Conservation (phyloP, 306 rosid genomes). For the Cucumis melo region DNA sequence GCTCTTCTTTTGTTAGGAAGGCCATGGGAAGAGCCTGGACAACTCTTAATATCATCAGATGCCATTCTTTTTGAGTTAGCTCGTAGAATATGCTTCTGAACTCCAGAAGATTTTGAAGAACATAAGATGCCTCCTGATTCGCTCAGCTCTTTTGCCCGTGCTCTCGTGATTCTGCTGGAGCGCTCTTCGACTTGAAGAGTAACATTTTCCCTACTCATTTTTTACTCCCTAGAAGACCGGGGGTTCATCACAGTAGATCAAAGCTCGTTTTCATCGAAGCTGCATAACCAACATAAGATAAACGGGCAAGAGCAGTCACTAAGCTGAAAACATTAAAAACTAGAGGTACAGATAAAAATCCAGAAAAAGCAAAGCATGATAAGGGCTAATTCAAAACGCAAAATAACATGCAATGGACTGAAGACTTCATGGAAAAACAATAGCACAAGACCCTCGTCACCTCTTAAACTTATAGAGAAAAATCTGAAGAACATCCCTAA, state of each 20-base stretch:
- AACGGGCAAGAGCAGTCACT: background rate
- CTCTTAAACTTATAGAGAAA: background rate
- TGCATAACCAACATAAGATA: conserved; percentile 16
- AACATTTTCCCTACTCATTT: conserved; percentile 38
- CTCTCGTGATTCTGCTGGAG: conserved; percentile 54
- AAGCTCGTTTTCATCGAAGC: conserved; percentile 31
- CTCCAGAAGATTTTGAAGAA: conserved; percentile 33
- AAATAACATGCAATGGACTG: background rate
- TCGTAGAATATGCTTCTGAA: conserved; percentile 20
- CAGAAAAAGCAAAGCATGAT: background rate
- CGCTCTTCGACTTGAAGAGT: conserved; percentile 39
- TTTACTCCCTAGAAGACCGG: conserved; percentile 41
- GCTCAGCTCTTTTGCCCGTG: conserved; percentile 52
- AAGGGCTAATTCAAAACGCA: background rate
- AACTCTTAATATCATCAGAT: conserved; percentile 34
- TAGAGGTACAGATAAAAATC: background rate
- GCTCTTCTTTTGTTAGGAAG: conserved; percentile 53
- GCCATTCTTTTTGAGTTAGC: conserved; percentile 34
- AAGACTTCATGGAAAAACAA: background rate
- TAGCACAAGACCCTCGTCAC: background rate
- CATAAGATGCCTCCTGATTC: conserved; percentile 22
- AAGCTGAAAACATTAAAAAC: background rate
- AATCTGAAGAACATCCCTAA: no score
- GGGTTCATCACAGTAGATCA: conserved; percentile 16
- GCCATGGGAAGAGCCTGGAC: conserved; percentile 19